These are phyloP conservation scores for Syzygium oleosum DNA, from an alignment of 345 rosid species.

Conservation along the genomic window DNA sequence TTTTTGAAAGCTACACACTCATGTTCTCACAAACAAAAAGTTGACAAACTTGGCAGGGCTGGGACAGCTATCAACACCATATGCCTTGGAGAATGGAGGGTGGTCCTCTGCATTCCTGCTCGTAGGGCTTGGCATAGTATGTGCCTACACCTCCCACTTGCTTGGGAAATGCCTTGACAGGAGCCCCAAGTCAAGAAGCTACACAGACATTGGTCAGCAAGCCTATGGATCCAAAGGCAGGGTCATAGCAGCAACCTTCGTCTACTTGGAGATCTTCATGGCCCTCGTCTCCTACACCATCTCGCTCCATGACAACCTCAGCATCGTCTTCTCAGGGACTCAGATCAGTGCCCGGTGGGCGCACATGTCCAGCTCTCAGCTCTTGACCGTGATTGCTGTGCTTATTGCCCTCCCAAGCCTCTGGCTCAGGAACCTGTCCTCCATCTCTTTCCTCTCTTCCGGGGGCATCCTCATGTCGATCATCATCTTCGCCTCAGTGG, in stretches of 20 bases:
- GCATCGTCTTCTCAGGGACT: conserved; percentile 32
- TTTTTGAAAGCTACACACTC: neutral
- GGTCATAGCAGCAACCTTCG: conserved; percentile 32
- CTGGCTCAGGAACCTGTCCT: conserved; percentile 65
- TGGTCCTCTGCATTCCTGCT: conserved; percentile 61
- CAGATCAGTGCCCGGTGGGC: conserved; percentile 7
- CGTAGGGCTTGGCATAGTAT: conserved; percentile 34
- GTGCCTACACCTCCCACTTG: conserved; percentile 52
- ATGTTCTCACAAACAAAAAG: neutral
- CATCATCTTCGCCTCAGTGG: conserved; percentile 50
- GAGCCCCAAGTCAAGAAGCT: conserved; percentile 54
- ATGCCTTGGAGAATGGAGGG: conserved; percentile 62
- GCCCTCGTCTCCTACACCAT: conserved; percentile 75
- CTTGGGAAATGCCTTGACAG: conserved; percentile 62
- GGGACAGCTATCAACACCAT: conserved; percentile 71
- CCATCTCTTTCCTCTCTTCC: conserved; percentile 62
- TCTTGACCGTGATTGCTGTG: conserved; percentile 45
- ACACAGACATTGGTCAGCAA: conserved; percentile 48
- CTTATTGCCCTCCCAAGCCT: conserved; percentile 60
- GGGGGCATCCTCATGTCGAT: conserved; percentile 72
- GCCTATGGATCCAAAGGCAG: conserved; percentile 54
- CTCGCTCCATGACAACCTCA: conserved; percentile 70
- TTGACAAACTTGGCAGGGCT: conserved; percentile 30
- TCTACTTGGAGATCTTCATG: conserved; percentile 72
- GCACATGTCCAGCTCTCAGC: conserved; percentile 33